These are phyloP conservation scores for Castanopsis chinensis DNA, from an alignment of 306 rosid species.

Conservation along the genomic window DNA sequence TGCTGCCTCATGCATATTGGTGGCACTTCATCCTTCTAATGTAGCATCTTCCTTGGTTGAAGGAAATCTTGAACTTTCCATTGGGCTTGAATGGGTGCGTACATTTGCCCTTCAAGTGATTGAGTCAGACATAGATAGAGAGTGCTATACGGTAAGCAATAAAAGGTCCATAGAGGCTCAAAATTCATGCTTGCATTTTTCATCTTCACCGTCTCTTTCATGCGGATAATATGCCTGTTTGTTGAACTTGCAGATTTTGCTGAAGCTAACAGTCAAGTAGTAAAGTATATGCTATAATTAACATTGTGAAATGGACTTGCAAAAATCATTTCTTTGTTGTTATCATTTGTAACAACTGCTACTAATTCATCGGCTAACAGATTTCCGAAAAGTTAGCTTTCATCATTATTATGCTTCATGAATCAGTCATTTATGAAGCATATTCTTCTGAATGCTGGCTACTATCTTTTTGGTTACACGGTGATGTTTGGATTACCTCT, in stretches of 20 bases:
- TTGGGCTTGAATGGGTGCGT: constrained; percentile 94
- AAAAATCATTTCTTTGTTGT: neutral
- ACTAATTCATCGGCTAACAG: too few species aligned
- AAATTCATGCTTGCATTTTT: constrained; percentile 14
- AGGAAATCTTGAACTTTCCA: constrained; percentile 65
- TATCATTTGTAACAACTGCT: too few species aligned
- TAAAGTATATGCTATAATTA: neutral
- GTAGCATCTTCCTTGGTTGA: constrained; percentile 70
- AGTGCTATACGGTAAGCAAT: constrained; percentile 76
- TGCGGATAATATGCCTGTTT: neutral
- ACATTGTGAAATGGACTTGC: neutral
- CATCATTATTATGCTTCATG: too few species aligned
- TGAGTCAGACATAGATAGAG: constrained; percentile 84
- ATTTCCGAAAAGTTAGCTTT: too few species aligned
- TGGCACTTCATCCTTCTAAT: constrained; percentile 72
- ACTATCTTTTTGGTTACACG: neutral
- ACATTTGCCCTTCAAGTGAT: constrained; percentile 72
- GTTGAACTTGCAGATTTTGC: neutral
- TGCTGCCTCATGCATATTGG: constrained; percentile 77
- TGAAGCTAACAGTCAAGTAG: neutral
- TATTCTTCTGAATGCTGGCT: too few species aligned
- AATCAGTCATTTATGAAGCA: too few species aligned
- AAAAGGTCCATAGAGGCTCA: constrained; percentile 22
- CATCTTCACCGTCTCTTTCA: constrained; percentile 8
- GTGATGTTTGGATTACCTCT: neutral